A percentile compares a stretch with the other conserved stretches of the same genome.
These are phyloP conservation scores for Diacronema lutheri DNA, from an alignment of 78 protist genomes.

Conservation along the genomic window DNA sequence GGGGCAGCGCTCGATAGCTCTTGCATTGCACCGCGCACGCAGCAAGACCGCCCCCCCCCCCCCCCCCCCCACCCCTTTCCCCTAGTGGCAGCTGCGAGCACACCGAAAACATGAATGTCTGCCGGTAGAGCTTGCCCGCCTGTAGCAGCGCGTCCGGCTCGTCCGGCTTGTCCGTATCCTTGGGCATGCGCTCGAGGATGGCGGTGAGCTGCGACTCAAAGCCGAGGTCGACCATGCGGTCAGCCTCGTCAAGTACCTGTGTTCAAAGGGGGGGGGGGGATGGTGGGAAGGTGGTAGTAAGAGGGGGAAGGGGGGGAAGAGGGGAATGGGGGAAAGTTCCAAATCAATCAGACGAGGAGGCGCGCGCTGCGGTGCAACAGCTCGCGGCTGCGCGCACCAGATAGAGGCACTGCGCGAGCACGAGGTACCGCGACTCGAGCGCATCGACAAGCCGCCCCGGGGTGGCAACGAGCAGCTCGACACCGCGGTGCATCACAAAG, in stretches of 20 bases:
- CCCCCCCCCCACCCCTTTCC: too few relatives aligned
- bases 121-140: slow-evolving; percentile 55
- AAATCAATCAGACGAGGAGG: too few relatives aligned
- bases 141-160: not conserved
- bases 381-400: too few relatives aligned
- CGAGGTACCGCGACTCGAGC: slow-evolving; percentile 76
- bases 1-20: too few relatives aligned
- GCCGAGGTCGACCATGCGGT: slow-evolving; percentile 96
- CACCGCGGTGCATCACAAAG: not conserved
- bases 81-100: too few relatives aligned
- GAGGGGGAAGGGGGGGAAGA: too few relatives aligned
- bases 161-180: slow-evolving; percentile 12
- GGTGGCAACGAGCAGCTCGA: slow-evolving; percentile 87
- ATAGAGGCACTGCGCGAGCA: slow-evolving; percentile 62
- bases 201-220: slow-evolving; percentile 79
- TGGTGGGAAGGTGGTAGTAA: too few relatives aligned
- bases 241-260: slow-evolving; percentile 99
- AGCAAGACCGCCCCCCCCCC: too few relatives aligned
- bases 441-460: slow-evolving; percentile 96
- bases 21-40: too few relatives aligned
- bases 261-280: too few relatives aligned
- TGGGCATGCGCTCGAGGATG: slow-evolving; percentile 32
- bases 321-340: too few relatives aligned
- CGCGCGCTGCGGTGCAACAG: too few relatives aligned
- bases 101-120: slow-evolving; percentile 96